These are phyloP conservation scores for Suillus brevipes DNA, from an alignment of 768 basidiomycete species.

Conservation along the genomic window DNA sequence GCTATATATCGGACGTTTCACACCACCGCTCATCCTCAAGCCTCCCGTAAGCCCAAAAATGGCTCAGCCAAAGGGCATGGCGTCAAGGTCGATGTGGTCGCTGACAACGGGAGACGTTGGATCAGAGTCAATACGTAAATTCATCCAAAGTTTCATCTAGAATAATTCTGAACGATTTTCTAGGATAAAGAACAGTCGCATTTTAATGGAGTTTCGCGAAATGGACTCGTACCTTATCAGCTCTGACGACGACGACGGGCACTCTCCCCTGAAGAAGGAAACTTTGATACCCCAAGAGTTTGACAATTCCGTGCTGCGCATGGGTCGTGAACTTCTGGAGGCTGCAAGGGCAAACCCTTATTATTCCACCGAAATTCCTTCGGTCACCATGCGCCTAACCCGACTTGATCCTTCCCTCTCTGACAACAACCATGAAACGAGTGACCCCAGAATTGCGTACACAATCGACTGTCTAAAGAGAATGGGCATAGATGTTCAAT, in stretches of 20 bases:
- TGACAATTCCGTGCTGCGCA: slow-evolving; percentile 72
- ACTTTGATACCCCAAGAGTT: slow-evolving; percentile 51
- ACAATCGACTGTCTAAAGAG: slow-evolving; percentile 56
- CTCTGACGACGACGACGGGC: slow-evolving; percentile 44
- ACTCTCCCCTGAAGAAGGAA: neutral
- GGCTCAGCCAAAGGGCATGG: slow-evolving; percentile 26
- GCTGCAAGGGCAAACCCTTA: slow-evolving; percentile 64
- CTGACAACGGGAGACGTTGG: slow-evolving; percentile 74
- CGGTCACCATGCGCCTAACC: slow-evolving; percentile 65
- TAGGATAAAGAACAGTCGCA: slow-evolving; percentile 75
- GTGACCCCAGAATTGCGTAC: slow-evolving; percentile 57
- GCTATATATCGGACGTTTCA: slow-evolving; percentile 59
- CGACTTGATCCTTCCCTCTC: slow-evolving; percentile 53
- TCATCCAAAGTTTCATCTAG: slow-evolving; percentile 5
- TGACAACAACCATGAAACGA: slow-evolving; percentile 23
- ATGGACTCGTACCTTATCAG: slow-evolving; percentile 75
- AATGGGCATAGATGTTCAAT: slow-evolving; percentile 66
- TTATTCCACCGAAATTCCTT: slow-evolving; percentile 37
- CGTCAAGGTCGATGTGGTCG: slow-evolving; percentile 81
- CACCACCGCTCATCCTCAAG: neutral
- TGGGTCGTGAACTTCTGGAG: slow-evolving; percentile 64
- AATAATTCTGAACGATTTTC: slow-evolving; percentile 1
- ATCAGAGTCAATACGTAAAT: slow-evolving; percentile 86
- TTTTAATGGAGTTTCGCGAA: slow-evolving; percentile 81
- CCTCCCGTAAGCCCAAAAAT: slow-evolving; percentile 1